Evolutionary conservation across 495 filamentous ascomycete genomes (phyloP), one percentile per base, ranked within the genome.

Genomic region (Neurospora sp.): DNA sequence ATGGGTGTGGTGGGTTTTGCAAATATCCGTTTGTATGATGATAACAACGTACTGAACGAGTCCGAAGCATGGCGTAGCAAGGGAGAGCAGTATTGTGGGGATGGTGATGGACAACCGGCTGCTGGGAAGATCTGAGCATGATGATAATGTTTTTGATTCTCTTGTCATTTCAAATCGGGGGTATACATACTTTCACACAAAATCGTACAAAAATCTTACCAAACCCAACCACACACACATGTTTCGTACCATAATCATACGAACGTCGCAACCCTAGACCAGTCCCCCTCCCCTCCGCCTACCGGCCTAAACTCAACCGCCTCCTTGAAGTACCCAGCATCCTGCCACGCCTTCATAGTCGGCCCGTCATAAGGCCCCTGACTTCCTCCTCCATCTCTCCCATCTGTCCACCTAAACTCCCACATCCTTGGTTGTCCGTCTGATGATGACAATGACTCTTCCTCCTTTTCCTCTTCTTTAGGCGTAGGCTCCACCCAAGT

Each of bases 351-450:
- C 65, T 86, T 86, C 96, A 99, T 99, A 69, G 90, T 93, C 0
- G 83, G 76, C 16, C 87, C 89, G 77, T 97, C 92, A 79, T 94
- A 99, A 1, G 94, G 94, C 0, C 96, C 96, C 81, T 98, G 92
- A 41, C 87, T 86, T 69, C 89, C 86, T 40, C 88, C 93, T 4
- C 89, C 91, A 77, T 97, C 96, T n/a, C 93, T 85, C 53, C 90
- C 93, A 76, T 97, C 94, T 16, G 88, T 90, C 96, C 96, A 98
- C 38, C 93, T 84, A 78, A 91, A 98, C 80, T 98, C 92, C 95
- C 95, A 99, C 85, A 90, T 89, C 72, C 7, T 83, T 85, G 4
- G 78, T 74, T 20, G 77, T 76, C 5, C 74, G 41, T 35, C 42
- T 74, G 10, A 4, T 59, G 22, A 27, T 12, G 20, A 37, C 61